Evolutionary conservation across 192 early-diverging fungal genomes (phyloP).

Genomic region (Backusella luteola): DNA sequence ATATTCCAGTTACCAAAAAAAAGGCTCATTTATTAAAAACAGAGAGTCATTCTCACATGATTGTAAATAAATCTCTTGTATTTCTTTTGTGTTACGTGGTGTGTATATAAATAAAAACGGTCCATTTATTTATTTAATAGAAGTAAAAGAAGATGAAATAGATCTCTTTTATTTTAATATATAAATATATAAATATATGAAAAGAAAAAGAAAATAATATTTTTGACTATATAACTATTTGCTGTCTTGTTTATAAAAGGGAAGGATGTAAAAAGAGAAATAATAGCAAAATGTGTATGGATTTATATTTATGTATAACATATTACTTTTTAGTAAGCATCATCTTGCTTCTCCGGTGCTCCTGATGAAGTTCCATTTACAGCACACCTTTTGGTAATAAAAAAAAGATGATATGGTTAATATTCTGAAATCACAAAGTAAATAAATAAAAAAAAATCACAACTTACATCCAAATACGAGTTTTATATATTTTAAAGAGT

Average conservation of each 20-base stretch:
- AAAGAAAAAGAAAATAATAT: background rate
- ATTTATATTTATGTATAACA: no score
- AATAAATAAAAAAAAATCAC: background rate
- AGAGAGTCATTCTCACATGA: background rate
- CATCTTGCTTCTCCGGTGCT: background rate
- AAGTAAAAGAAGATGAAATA: background rate
- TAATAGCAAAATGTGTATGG: background rate
- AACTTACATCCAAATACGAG: conserved; percentile 93
- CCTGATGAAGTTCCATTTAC: background rate
- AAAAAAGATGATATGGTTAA: background rate
- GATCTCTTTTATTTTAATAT: background rate
- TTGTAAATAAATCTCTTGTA: background rate
- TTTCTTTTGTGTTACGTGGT: background rate
- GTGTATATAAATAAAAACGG: background rate
- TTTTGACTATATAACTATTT: no score
- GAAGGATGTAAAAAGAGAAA: background rate
- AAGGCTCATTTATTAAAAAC: background rate
- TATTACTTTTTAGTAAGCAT: background rate
- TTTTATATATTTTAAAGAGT: conserved; percentile 97
- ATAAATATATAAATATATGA: background rate
- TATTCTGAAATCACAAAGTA: background rate
- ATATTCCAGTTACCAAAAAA: background rate
- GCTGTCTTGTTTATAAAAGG: background rate
- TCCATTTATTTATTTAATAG: background rate
- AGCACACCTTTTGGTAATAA: background rate